Evolutionary conservation across 257 asterid species (phyloP), one percentile per base, ranked within the genome.

Genomic region (Gardenia jasminoides): DNA sequence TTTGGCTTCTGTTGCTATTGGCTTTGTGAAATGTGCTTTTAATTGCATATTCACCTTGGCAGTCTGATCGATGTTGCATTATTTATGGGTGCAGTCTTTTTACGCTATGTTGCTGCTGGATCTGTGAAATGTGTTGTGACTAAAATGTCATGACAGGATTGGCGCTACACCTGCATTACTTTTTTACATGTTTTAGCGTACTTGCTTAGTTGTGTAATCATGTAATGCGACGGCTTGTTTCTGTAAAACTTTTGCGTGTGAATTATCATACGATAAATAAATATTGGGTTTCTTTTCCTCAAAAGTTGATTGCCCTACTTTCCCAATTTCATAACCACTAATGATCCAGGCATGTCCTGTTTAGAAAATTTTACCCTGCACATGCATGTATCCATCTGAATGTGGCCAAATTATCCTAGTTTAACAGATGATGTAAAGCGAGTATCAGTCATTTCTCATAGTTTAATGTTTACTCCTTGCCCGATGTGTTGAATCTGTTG

Each of bases 41-140:
- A 50, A 67, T 50, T 68, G 12, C 26, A 22, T 50, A 22, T 7
- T 31, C 50, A 26, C 33, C 9, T 3, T 48, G 26, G 13, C 3
- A 12, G 22, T 12, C 75, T 67, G 44, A 48, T 67, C 52, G 46
- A 3, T 22, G 15, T n/a, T n/a, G 9, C 12, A 6, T 61, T n/a
- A 15, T n/a, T n/a, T 54, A n/a, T 61, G 67, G 33, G 6, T 88
- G 85, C 87, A 91, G 93, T 86, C 83, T 91, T 67, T 86, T 86
- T 77, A 90, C 91, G 24, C 74, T 92, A 4, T 92, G 92, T 68
- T 92, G 95, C 91, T 92, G 97, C 90, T 92, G 95, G 92, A 19
- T 92, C 41, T 90, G 93, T 88, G 95, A 92, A 75, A 82, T 76
- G 43, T 89, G 95, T 44, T 76, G 80, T 6, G 64, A 28, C 36